phyloP scores from a whole-genome alignment of 768 basidiomycete genomes.

The Nevesoporus exiguus region DNA sequence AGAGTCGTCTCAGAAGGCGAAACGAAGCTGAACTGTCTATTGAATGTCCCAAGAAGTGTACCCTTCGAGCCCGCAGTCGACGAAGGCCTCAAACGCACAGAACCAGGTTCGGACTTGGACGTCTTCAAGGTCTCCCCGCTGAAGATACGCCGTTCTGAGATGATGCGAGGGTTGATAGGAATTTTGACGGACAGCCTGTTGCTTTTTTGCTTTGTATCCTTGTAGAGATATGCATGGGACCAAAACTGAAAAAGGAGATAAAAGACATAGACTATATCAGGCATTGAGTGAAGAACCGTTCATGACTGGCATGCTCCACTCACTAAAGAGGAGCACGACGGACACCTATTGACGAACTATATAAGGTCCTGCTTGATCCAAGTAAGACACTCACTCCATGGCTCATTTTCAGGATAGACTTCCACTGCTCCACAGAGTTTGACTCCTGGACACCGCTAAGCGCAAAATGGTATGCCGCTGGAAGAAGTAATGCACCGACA shows the following conservation, averaged over 20 bases:
- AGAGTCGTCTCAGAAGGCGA: slow-evolving; percentile 31
- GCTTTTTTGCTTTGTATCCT: slow-evolving; percentile 46
- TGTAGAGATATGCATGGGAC: slow-evolving; percentile 53
- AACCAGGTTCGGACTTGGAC: slow-evolving; percentile 20
- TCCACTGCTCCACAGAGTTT: slow-evolving; percentile 32
- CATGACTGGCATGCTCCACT: slow-evolving; percentile 16
- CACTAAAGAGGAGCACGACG: slow-evolving; percentile 51
- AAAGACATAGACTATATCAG: slow-evolving; percentile 43
- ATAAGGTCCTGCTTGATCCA: not conserved
- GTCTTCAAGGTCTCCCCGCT: slow-evolving; percentile 20
- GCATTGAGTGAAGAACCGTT: not conserved
- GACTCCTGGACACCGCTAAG: slow-evolving; percentile 25
- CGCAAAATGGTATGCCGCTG: slow-evolving; percentile 74
- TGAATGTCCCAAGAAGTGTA: slow-evolving; percentile 6
- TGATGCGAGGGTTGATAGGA: slow-evolving; percentile 27
- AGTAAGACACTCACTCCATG: slow-evolving; percentile 40
- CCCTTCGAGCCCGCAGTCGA: slow-evolving; percentile 11
- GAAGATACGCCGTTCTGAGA: slow-evolving; percentile 26
- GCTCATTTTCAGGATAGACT: slow-evolving; percentile 47
- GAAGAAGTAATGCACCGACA: slow-evolving; percentile 74
- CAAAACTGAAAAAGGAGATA: slow-evolving; percentile 56
- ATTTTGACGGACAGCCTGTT: slow-evolving; percentile 35
- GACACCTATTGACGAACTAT: slow-evolving; percentile 36
- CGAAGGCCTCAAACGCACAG: slow-evolving; percentile 16
- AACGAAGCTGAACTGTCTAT: slow-evolving; percentile 8